Percentiles rank a stretch among this genome's conserved stretches.
These are phyloP conservation scores for Sporothrix brunneoviolacea DNA, from an alignment of 2,329 filamentous ascomycete genomes.

Conservation along the genomic window DNA sequence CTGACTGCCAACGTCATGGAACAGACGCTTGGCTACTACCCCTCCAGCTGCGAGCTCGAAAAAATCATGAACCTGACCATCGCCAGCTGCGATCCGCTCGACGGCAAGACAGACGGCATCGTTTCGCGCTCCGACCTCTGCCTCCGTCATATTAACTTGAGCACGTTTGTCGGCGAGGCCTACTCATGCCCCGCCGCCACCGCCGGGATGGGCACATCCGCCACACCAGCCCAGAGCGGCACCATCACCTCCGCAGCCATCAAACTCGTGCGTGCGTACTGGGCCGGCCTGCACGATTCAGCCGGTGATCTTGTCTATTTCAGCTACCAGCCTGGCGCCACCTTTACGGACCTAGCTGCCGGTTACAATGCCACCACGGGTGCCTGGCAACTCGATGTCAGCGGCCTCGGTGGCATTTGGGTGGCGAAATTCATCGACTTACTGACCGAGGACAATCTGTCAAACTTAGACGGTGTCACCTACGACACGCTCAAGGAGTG, in stretches of 20 bases:
- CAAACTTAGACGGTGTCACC: constrained; percentile 36
- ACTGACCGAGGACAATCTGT: neutral
- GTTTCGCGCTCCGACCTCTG: constrained; percentile 27
- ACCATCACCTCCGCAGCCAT: constrained; percentile 7
- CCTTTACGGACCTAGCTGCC: constrained; percentile 19
- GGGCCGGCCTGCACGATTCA: constrained; percentile 31
- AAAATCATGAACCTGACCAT: constrained; percentile 17
- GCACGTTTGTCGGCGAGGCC: constrained; percentile 36
- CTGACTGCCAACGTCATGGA: constrained; percentile 34
- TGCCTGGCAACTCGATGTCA: constrained; percentile 20
- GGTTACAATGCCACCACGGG: constrained; percentile 22
- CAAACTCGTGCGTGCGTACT: constrained; percentile 27
- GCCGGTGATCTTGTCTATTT: constrained; percentile 31
- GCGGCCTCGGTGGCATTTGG: constrained; percentile 24
- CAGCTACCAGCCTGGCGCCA: constrained; percentile 26
- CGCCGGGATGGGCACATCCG: neutral
- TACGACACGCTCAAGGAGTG: constrained; percentile 44
- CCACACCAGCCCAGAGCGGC: constrained; percentile 1
- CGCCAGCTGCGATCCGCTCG: constrained; percentile 19
- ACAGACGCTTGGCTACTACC: constrained; percentile 30
- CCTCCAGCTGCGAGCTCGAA: constrained; percentile 27
- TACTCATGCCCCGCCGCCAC: constrained; percentile 22
- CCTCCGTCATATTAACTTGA: constrained; percentile 39
- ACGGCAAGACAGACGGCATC: constrained; percentile 20
- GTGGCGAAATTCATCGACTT: constrained; percentile 21